These are phyloP conservation scores for Picea engelmannii DNA, from an alignment of 83 land plant genomes.

Conservation along the genomic window DNA sequence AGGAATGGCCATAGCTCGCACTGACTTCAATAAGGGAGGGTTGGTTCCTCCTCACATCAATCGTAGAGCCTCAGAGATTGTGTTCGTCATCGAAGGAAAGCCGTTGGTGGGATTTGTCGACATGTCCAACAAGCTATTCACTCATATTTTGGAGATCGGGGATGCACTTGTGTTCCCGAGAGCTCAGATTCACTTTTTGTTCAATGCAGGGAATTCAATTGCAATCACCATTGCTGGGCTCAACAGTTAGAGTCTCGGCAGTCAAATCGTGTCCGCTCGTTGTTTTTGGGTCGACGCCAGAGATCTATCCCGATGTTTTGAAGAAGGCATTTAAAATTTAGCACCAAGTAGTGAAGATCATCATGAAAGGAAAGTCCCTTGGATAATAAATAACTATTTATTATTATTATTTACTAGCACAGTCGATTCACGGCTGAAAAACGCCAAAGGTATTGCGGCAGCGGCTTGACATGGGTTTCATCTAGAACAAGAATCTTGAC, in stretches of 20 bases:
- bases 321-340: no score
- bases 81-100: conserved; percentile 22
- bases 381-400: no score
- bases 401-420: no score
- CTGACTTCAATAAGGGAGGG: conserved; percentile 27
- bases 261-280: conserved; percentile 13
- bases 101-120: conserved; percentile 51
- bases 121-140: conserved; percentile 33
- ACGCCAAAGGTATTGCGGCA: no score
- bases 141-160: conserved; percentile 22
- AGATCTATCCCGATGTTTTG: no score
- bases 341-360: no score
- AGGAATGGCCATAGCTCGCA: conserved; percentile 37
- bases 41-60: not conserved
- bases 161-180: conserved; percentile 54
- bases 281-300: conserved; percentile 11
- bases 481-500: no score
- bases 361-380: no score
- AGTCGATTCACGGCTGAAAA: no score
- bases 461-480: no score
- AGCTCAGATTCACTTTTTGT: conserved; percentile 41
- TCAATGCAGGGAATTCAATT: conserved; percentile 24
- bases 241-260: conserved; percentile 41
- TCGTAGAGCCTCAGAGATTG: conserved; percentile 54
- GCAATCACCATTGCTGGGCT: conserved; percentile 34